Evolutionary conservation across 2,329 filamentous ascomycete species (phyloP), one percentile per base, ranked within the genome.

Genomic region (Curvularia verruculosa): DNA sequence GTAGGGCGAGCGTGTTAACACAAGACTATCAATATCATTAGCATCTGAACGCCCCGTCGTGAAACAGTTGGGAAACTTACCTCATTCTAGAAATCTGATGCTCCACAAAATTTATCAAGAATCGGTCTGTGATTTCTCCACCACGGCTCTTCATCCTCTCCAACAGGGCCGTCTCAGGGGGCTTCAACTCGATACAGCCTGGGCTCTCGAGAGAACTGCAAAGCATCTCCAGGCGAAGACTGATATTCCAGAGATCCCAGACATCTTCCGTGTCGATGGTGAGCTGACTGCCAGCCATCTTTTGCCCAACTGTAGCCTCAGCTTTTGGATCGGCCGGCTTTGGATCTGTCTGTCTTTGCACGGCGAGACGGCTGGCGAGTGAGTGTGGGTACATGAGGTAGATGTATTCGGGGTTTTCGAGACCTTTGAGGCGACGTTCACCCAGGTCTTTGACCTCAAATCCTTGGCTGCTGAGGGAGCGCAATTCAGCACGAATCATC

Each of bases 361-460:
- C 84, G 13, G 89, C 85, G 58, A 92, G 88, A 59, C 95, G 89
- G 37, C 91, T 92, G 12, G 90, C 87, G 29, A 99, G 85, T 0
- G 89, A 86, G 74, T 96, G 92, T 2, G 95, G 94, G 74, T 97
- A 99, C 75, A 99, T 90, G 56, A 96, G 88, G 78, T 96, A 98
- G 66, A 99, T 89, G 59, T 92, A 89, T 75, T 99, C 95, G 0
- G 95, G 94, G 72, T 99, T 99, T 77, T 99, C 95, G 12, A 99
- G 87, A 28, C 95, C 95, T 79, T 99, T 99, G 54, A 99, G 83
- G 72, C 96, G 97, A 65, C 89, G 89, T 77, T 98, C 93, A 47
- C 95, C 95, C 75, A 96, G 89, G 69, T 97, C 93, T 77, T 97
- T 97, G 72, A 98, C 92, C 74, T 96, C 92, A 71, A 98, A 99